Evolutionary conservation across 2,329 filamentous ascomycete species (phyloP), one percentile per base, ranked within the genome.

Genomic region (Verticillium isaacii): DNA sequence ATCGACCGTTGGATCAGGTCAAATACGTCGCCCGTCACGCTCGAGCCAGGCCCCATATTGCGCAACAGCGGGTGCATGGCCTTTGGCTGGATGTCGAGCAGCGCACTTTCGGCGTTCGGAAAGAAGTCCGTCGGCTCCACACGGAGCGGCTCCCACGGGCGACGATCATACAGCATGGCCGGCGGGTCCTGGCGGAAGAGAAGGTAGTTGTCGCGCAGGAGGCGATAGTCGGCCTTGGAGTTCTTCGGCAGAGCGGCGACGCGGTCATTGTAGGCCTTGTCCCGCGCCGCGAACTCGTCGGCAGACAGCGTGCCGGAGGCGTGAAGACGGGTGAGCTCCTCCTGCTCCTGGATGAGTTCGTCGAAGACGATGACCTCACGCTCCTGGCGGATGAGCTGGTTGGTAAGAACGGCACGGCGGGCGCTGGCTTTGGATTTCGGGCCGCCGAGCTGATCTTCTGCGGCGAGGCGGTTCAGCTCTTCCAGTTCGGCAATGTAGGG

Each of bases 21-120:
- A 25, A 86, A 81, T 11, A 78, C 74, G 67, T 85, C 82, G 55
- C 79, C 82, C 1, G 77, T 70, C 50, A 77, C 78, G 32, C 68
- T 74, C 2, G 73, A 74, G 1, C 60, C 63, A 2, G 75, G 71
- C 0, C 82, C 82, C 60, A 75, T 74, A 60, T 82, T 71, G 7
- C 78, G 78, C 23, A 88, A 68, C 2, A 84, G 67, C 1, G 77
- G 78, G 66, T 81, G 78, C 63, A 82, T 74, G 2, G 78, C 70
- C 66, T 82, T 81, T 3, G 91, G 90, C 66, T 88, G 84, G 62
- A 92, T 78, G 71, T 93, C 90, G 17, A 93, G 71, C 3, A 94
- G 82, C 12, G 78, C 75, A 61, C 85, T 78, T 7, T 80, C 76
- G 9, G 80, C 73, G 29, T 82, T 78, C 1, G 91, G 92, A 71